Conservation (phyloP, 345 rosid species). For the Gossypium bickii region DNA sequence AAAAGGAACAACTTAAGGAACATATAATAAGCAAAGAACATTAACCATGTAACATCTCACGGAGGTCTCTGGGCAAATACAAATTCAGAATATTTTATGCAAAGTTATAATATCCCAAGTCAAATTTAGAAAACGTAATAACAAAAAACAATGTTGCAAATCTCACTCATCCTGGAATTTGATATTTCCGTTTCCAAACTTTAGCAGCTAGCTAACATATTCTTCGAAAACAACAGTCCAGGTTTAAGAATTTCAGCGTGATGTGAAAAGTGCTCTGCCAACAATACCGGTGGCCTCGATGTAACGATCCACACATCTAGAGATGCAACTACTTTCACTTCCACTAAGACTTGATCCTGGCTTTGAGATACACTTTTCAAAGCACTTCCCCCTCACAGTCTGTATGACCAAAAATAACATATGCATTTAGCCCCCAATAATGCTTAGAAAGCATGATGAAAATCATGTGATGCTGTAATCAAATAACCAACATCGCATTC, state of each 20-base stretch:
- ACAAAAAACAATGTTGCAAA: not conserved
- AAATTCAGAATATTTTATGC: not conserved
- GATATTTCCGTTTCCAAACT: not conserved
- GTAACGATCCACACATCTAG: slow-evolving; percentile 96
- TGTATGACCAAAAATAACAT: slow-evolving; percentile 19
- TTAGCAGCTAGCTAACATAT: not conserved
- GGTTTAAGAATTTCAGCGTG: slow-evolving; percentile 33
- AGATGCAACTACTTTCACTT: slow-evolving; percentile 88
- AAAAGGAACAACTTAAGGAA: not conserved
- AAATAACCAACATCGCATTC: too few relatives aligned
- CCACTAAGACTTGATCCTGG: slow-evolving; percentile 92
- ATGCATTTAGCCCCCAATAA: not conserved
- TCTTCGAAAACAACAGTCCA: slow-evolving; percentile 9
- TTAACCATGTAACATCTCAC: not conserved
- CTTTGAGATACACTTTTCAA: slow-evolving; percentile 77
- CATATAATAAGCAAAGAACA: not conserved
- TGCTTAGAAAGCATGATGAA: not conserved
- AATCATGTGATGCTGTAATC: not conserved
- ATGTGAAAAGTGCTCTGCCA: slow-evolving; percentile 57
- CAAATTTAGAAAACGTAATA: not conserved
- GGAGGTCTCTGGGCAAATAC: not conserved
- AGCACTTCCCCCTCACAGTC: slow-evolving; percentile 84
- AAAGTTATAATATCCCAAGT: not conserved
- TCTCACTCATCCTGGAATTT: not conserved
- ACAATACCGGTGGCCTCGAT: slow-evolving; percentile 87